Evolutionary conservation across 2,329 filamentous ascomycete genomes (phyloP).

Genomic region (Myriosclerotinia curreyana): DNA sequence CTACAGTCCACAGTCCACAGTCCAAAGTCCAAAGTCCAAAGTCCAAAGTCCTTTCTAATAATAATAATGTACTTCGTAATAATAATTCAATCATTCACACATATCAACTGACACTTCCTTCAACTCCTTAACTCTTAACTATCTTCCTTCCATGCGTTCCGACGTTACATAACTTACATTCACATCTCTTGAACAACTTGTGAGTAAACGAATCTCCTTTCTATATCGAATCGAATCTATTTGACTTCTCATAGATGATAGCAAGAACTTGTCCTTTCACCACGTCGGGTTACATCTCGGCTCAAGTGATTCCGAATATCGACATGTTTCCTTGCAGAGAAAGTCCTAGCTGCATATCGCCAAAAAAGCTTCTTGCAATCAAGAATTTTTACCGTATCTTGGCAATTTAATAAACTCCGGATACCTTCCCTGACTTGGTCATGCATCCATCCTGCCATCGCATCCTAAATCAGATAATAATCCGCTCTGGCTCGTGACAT

Average conservation of each 20-base stretch:
- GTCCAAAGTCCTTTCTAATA: too few relatives aligned
- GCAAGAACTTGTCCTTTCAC: background rate
- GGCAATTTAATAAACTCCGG: background rate
- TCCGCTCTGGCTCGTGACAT: background rate
- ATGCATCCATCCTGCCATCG: too few relatives aligned
- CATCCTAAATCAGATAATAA: background rate
- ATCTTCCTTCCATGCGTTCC: too few relatives aligned
- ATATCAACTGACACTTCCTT: background rate
- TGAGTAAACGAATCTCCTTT: background rate
- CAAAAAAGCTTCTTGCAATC: slow-evolving; percentile 3
- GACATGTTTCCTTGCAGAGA: too few relatives aligned
- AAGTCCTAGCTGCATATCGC: background rate
- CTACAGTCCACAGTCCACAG: too few relatives aligned
- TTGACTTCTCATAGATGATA: background rate
- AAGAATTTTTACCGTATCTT: background rate
- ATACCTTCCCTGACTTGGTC: background rate
- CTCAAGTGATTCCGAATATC: too few relatives aligned
- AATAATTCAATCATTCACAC: background rate
- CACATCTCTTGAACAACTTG: background rate
- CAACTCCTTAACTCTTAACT: too few relatives aligned
- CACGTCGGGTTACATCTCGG: too few relatives aligned
- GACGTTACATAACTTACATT: too few relatives aligned
- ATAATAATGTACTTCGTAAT: too few relatives aligned
- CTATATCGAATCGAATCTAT: background rate
- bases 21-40: too few relatives aligned